Evolutionary conservation across 2,329 filamentous ascomycete genomes (phyloP), one percentile per base, ranked within the genome.

Genomic region (Aspergillus nomiae): DNA sequence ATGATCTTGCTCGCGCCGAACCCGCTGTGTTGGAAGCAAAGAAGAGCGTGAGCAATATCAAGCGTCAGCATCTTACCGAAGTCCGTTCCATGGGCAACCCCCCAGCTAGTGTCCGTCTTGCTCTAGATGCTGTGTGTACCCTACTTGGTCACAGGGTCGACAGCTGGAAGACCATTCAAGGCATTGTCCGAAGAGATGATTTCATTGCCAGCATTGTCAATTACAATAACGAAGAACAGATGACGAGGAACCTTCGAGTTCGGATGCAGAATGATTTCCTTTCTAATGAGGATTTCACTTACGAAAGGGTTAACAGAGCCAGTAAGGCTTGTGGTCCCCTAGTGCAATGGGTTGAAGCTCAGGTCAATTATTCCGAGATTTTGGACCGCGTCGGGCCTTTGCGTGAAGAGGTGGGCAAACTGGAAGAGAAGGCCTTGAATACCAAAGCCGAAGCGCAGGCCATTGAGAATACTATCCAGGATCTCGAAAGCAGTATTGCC

Each of bases 201-300:
- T 99, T 99, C 80, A 98, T 99, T 78, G 92, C 93, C 56, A 97
- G 92, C 80, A 99, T 99, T 73, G 91, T 98, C 77, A 93, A 92
- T 77, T 99, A 97, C 74, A 92, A 97, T 82, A 99, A 97, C 73
- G 94, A 95, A 78, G 89, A 85, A 76, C 90, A 95, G 78, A 98
- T 99, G 94, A 99, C 94, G 19, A 90, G 88, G 71, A 81, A 82
- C 30, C 85, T 95, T 69, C 87, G 95, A 56, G 83, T 87, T 70
- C 96, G 92, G 84, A 98, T 99, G 94, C 89, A 91, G 72, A 92
- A 90, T 64, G 93, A 97, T 48, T 99, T 92, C 79, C 81, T 99
- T 65, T 93, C 92, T 16, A 95, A 96, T 76, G 90, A 94, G 5
- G 94, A 98, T 63, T 99, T 98, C 79, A 97, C 94, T 0, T 96